Percentiles rank a stretch among this genome's conserved stretches.
Conservation (phyloP, 768 basidiomycete species). For the Tremella fuciformis region DNA sequence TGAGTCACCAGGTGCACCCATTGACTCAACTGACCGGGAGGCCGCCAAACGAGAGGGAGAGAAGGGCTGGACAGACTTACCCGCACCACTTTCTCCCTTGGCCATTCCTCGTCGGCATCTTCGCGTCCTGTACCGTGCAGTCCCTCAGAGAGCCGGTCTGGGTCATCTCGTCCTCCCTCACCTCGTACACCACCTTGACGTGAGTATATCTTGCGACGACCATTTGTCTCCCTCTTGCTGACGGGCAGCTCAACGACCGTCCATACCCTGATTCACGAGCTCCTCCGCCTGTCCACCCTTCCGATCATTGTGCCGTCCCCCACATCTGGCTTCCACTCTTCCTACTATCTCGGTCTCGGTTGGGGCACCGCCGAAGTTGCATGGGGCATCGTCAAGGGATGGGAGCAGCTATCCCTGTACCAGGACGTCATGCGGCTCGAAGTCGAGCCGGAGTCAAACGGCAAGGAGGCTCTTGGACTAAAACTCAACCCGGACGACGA, state of each 20-base stretch:
- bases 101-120: conserved; percentile 45
- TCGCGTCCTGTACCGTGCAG: conserved; percentile 46
- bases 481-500: conserved; percentile 5
- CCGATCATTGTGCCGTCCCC: conserved; percentile 39
- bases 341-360: conserved; percentile 49
- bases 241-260: conserved; percentile 35
- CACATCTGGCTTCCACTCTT: conserved; percentile 43
- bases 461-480: background rate
- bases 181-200: conserved; percentile 25
- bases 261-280: conserved; percentile 45
- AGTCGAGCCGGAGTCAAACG: conserved; percentile 7
- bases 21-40: conserved; percentile 16
- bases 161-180: conserved; percentile 23
- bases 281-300: conserved; percentile 39
- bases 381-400: conserved; percentile 48
- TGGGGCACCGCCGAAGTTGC: conserved; percentile 48
- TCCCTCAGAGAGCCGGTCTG: conserved; percentile 41
- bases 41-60: conserved; percentile 46
- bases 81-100: conserved; percentile 44
- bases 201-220: conserved; percentile 12
- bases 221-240: background rate
- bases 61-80: conserved; percentile 41
- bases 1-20: conserved; percentile 14
- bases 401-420: conserved; percentile 46
- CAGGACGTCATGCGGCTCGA: conserved; percentile 42